Evolutionary conservation across 1,284 basidiomycete genomes (phyloP).

Genomic region (Porodaedalea pini): DNA sequence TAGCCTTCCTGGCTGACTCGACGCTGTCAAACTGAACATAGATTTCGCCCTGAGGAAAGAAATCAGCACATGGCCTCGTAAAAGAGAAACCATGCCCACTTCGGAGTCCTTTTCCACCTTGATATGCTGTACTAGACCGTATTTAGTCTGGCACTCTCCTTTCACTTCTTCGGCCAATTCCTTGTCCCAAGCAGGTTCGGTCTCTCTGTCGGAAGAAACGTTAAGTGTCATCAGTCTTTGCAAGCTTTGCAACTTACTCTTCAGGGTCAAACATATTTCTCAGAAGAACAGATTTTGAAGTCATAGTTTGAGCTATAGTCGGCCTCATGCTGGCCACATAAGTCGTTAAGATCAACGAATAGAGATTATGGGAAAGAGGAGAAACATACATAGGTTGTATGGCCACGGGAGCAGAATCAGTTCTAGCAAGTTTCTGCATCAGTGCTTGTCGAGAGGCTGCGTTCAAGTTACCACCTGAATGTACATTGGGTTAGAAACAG

Average conservation of each 20-base stretch:
- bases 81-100: conserved; percentile 42
- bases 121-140: conserved; percentile 83
- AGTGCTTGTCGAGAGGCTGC: conserved; percentile 93
- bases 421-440: conserved; percentile 98
- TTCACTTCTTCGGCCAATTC: conserved; percentile 96
- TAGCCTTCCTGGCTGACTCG: conserved; percentile 77
- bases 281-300: conserved; percentile 81
- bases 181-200: conserved; percentile 92
- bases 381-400: conserved; percentile 56
- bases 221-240: conserved; percentile 9
- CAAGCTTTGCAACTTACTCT: conserved; percentile 56
- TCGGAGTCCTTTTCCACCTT: conserved; percentile 93
- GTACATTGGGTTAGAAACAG: conserved; percentile 1
- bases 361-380: conserved; percentile 8
- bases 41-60: conserved; percentile 83
- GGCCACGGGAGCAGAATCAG: conserved; percentile 58
- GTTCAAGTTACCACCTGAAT: conserved; percentile 84
- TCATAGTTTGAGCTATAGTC: conserved; percentile 73
- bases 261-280: conserved; percentile 98
- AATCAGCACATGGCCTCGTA: background rate
- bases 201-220: conserved; percentile 60
- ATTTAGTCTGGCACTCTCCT: conserved; percentile 88
- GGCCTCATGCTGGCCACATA: conserved; percentile 48
- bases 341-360: conserved; percentile 19
- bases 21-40: conserved; percentile 88